phyloP scores from a whole-genome alignment of 2,329 filamentous ascomycete species.

The Ophiocordyceps polyrhachis-furcata region DNA sequence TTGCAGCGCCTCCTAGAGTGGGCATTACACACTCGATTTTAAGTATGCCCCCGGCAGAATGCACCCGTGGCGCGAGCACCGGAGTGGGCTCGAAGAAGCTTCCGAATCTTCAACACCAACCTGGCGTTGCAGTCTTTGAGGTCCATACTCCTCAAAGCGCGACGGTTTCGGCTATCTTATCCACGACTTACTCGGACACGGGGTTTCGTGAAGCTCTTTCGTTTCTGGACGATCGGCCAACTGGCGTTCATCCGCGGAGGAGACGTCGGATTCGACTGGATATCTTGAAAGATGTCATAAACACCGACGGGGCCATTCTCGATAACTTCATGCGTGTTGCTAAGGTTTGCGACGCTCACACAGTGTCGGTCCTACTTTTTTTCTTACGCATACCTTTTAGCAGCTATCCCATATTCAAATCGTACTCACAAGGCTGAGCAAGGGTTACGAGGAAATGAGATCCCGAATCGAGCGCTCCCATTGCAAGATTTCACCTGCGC shows the following conservation, averaged over 20 bases:
- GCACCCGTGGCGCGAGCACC: no score
- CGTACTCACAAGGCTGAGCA: conserved; percentile 62
- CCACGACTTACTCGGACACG: conserved; percentile 62
- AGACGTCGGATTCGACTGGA: conserved; percentile 64
- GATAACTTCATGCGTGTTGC: conserved; percentile 42
- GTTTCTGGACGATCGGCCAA: conserved; percentile 52
- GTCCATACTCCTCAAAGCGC: conserved; percentile 11
- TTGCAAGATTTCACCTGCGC: conserved; percentile 50
- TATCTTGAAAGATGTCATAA: conserved; percentile 79
- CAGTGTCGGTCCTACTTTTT: no score
- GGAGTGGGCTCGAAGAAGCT: no score
- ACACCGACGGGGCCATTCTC: conserved; percentile 79
- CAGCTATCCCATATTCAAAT: conserved; percentile 76
- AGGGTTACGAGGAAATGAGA: conserved; percentile 64
- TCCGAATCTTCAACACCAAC: no score
- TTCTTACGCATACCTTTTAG: conserved; percentile 7
- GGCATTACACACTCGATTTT: no score
- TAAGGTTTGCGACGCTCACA: not conserved
- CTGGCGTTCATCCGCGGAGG: conserved; percentile 59
- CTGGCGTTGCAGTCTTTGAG: no score
- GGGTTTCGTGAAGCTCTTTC: conserved; percentile 75
- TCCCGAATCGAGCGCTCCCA: conserved; percentile 58
- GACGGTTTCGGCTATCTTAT: no score
- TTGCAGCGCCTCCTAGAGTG: no score
- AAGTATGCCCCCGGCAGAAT: no score